phyloP scores from a whole-genome alignment of 2,329 filamentous ascomycete genomes.

The Fusarium newnesense region DNA sequence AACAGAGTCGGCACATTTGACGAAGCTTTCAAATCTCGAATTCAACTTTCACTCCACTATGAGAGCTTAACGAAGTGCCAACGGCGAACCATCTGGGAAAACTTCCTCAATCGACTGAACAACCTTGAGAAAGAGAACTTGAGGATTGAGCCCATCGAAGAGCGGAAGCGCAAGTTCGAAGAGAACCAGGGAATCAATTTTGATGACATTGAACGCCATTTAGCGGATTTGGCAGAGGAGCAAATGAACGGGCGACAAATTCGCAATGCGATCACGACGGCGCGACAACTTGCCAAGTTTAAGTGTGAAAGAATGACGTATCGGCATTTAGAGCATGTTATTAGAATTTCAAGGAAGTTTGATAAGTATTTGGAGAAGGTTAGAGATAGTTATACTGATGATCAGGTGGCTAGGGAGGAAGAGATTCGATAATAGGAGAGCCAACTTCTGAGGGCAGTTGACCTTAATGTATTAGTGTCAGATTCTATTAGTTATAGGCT shows the following conservation, averaged over 20 bases:
- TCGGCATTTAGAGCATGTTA: slow-evolving; percentile 4
- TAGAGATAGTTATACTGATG: neutral
- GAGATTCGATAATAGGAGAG: neutral
- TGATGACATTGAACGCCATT: slow-evolving; percentile 26
- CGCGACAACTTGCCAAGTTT: slow-evolving; percentile 39
- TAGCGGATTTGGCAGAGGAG: slow-evolving; percentile 45
- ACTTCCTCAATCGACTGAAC: neutral
- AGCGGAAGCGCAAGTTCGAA: neutral
- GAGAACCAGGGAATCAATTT: neutral
- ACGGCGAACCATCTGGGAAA: neutral
- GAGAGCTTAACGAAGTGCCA: slow-evolving; percentile 36
- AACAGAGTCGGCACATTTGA: slow-evolving; percentile 51
- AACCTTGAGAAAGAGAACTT: neutral
- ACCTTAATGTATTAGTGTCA: too few relatives aligned
- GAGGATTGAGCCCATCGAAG: neutral
- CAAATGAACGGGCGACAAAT: slow-evolving; percentile 57
- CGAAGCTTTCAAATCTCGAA: slow-evolving; percentile 39
- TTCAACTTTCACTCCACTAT: slow-evolving; percentile 49
- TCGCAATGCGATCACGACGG: slow-evolving; percentile 49
- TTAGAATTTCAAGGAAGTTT: slow-evolving; percentile 9
- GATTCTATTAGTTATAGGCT: too few relatives aligned
- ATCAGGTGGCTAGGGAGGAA: neutral
- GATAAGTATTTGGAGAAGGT: slow-evolving; percentile 11
- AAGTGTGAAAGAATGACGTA: slow-evolving; percentile 1
- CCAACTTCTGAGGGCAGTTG: too few relatives aligned